Percentiles rank a stretch among this genome's conserved stretches.
These are phyloP conservation scores for Auxenochlorella pyrenoidosa DNA, from an alignment of 139 green algal species.

Conservation along the genomic window DNA sequence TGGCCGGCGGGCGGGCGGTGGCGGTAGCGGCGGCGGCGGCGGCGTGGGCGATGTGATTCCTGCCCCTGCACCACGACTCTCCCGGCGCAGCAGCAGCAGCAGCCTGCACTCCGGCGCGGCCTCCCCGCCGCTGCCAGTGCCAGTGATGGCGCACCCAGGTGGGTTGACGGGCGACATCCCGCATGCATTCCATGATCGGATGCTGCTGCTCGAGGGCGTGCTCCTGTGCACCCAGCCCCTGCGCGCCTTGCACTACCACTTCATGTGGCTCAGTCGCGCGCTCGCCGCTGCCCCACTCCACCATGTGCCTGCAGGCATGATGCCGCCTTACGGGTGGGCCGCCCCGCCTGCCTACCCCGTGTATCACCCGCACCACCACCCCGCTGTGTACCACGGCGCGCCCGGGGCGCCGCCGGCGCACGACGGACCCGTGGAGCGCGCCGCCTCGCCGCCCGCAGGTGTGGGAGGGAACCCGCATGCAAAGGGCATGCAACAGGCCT, in stretches of 20 bases:
- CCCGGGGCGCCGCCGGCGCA: not conserved
- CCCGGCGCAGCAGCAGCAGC: constrained; percentile 16
- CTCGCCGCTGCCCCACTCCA: not conserved
- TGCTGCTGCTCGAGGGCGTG: no score
- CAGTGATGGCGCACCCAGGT: constrained; percentile 14
- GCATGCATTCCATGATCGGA: no score
- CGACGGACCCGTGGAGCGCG: not conserved
- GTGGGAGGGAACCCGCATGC: not conserved
- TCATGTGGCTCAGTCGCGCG: no score
- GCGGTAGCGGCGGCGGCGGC: not conserved
- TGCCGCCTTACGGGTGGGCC: constrained; percentile 22
- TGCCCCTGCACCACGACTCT: not conserved
- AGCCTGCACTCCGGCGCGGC: constrained; percentile 9
- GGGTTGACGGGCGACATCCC: not conserved
- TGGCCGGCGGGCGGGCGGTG: not conserved
- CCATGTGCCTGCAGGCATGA: constrained; percentile 2
- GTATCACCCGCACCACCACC: not conserved
- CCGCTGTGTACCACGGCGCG: not conserved
- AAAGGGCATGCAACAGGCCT: no score
- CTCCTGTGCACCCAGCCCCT: not conserved
- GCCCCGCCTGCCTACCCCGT: constrained; percentile 2
- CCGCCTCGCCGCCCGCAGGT: constrained; percentile 33
- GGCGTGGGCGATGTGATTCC: not conserved
- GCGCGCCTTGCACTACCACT: no score
- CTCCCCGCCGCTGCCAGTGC: not conserved